Percentiles rank a stretch among this genome's conserved stretches.
phyloP scores from a whole-genome alignment of 768 basidiomycete genomes.

The Neoboletus brunneissimus region DNA sequence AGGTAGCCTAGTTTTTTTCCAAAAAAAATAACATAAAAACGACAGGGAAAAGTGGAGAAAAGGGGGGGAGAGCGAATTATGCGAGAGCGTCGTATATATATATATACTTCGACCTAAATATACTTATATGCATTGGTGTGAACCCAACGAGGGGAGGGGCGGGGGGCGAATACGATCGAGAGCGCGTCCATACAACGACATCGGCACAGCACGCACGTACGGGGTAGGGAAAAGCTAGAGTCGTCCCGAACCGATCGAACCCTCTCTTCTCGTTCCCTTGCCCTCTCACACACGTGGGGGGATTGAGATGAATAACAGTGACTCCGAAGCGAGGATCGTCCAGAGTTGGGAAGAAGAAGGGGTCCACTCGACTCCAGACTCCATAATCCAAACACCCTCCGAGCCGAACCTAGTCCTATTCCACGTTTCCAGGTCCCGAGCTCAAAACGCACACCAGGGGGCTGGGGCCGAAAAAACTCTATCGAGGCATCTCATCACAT shows the following conservation, averaged over 20 bases:
- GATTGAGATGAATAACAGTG: conserved; percentile 11
- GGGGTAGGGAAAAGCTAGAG: background rate
- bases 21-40: background rate
- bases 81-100: conserved; percentile 8
- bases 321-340: conserved; percentile 17
- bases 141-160: background rate
- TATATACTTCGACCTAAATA: conserved; percentile 16
- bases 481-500: conserved; percentile 60
- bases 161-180: conserved; percentile 4
- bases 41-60: no score
- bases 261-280: background rate
- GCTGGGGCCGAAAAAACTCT: conserved; percentile 13
- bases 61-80: background rate
- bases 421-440: conserved; percentile 17
- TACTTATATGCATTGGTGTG: conserved; percentile 5
- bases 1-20: background rate
- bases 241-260: background rate
- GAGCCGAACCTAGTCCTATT: conserved; percentile 10
- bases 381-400: conserved; percentile 11
- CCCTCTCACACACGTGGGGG: conserved; percentile 7
- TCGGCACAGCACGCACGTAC: conserved; percentile 3
- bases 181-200: conserved; percentile 3
- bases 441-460: conserved; percentile 3
- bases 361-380: conserved; percentile 10
- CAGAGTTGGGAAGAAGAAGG: conserved; percentile 5